phyloP scores from a whole-genome alignment of 2,329 filamentous ascomycete genomes.

The Arthrinium phaeospermum region DNA sequence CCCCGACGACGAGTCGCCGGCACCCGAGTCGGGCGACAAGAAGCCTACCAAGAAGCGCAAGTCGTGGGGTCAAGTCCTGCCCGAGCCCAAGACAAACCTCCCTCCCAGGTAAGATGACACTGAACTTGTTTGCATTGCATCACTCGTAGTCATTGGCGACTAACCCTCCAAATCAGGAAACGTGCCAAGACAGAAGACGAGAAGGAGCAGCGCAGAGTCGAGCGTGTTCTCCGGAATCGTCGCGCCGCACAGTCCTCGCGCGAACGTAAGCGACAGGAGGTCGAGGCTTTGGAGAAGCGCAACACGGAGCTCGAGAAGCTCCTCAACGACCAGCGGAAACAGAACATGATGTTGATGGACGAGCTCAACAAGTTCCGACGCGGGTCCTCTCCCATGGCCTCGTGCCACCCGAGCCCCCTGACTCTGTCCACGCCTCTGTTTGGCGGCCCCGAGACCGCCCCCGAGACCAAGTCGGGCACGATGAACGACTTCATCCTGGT shows the following conservation, averaged over 20 bases:
- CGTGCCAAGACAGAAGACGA: slow-evolving; percentile 98
- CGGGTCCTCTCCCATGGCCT: slow-evolving; percentile 49
- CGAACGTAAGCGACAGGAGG: slow-evolving; percentile 87
- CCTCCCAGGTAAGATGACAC: slow-evolving; percentile 73
- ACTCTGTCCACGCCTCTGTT: slow-evolving; percentile 67
- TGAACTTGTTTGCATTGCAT: too few species aligned
- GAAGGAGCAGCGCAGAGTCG: slow-evolving; percentile 96
- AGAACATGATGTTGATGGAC: slow-evolving; percentile 54
- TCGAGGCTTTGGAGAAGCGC: slow-evolving; percentile 81
- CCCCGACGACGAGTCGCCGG: slow-evolving; percentile 26
- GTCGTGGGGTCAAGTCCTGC: slow-evolving; percentile 97
- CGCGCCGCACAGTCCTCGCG: slow-evolving; percentile 95
- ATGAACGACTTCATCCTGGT: slow-evolving; percentile 52
- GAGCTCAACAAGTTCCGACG: slow-evolving; percentile 56
- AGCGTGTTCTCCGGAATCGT: slow-evolving; percentile 95
- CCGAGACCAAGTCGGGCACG: slow-evolving; percentile 39
- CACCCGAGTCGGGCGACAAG: slow-evolving; percentile 55
- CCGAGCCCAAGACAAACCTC: slow-evolving; percentile 94
- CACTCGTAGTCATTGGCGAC: not conserved
- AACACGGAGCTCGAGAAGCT: slow-evolving; percentile 73
- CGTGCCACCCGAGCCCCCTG: slow-evolving; percentile 52
- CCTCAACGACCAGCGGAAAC: slow-evolving; percentile 64
- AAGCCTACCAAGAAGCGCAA: slow-evolving; percentile 92
- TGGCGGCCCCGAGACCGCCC: slow-evolving; percentile 40
- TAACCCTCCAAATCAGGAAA: slow-evolving; percentile 64